Evolutionary conservation across 2,329 filamentous ascomycete species (phyloP), one percentile per base, ranked within the genome.

Genomic region (Amphichorda felina): DNA sequence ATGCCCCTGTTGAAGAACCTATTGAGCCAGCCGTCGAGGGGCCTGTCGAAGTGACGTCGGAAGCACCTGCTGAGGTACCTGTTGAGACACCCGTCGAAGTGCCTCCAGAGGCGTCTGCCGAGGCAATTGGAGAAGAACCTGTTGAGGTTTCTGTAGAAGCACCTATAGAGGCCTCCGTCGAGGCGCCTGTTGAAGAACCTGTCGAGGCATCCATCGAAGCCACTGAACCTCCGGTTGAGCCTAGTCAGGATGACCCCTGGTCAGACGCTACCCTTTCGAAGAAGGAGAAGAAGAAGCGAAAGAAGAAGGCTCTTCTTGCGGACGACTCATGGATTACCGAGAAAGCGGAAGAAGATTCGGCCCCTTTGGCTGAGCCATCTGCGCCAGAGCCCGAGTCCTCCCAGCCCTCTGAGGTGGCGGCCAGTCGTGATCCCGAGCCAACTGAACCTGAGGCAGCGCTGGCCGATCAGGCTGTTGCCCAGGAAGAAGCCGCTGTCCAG

Each of bases 231-330:
- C 17, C 19, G 14, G 6, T 21, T 18, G 38, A 37, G 18, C 10
- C 30, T 13, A 32, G 24, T 22, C 18, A 22, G 8, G 38, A 38
- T 2, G 33, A 35, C 19, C 4, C 28, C 15, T 34, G 28, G 18
- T 37, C 35, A 4, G 10, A 30, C 2, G 30, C 33, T 16, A 24
- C 31, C 8, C 27, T 26, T 8, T 39, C 37, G 11, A 40, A 41
- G 35, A 40, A 42, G 33, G 22, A 33, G 31, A 41, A 41, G 33
- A 39, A 41, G 18, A 38, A 38, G 30, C 36, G 34, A 19, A 40
- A 40, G 31, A 43, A 39, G 35, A 41, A 41, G 21, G 34, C 16
- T 26, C n/a, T 27, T 13, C 21, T 18, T 10, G 30, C 22, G 8
- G 35, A 37, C 21, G 30, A 33, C 13, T 33, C 21, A 10, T 35